These are phyloP conservation scores for Bryoerythrophyllum caledonicum DNA, from an alignment of 225 moss, liverwort and hornwort genomes.

Conservation along the genomic window DNA sequence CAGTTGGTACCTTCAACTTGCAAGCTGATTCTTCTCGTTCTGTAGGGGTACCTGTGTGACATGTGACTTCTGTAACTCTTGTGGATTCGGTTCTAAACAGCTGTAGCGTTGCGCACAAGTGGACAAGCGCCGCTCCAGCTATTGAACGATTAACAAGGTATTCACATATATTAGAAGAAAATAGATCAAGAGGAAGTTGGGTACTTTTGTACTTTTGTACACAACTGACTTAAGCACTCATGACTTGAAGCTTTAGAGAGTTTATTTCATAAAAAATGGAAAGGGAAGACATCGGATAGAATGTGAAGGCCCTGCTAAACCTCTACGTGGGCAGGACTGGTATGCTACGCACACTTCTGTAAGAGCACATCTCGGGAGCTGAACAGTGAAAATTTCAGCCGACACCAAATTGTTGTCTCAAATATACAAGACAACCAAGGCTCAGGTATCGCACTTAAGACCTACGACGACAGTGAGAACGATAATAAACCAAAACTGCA, in stretches of 20 bases:
- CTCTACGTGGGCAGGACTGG: background rate
- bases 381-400: constrained; percentile 7
- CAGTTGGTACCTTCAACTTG: background rate
- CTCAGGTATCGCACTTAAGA: background rate
- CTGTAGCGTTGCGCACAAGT: background rate
- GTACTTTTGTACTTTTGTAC: background rate
- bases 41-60: background rate
- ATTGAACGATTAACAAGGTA: background rate
- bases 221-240: background rate
- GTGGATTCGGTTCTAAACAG: background rate
- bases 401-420: constrained; percentile 1
- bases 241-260: constrained; percentile 13
- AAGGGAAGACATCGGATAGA: background rate
- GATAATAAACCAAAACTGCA: background rate
- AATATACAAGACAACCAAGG: constrained; percentile 5
- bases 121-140: background rate
- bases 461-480: background rate
- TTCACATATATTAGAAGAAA: no score
- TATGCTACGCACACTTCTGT: constrained; percentile 17
- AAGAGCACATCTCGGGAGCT: background rate
- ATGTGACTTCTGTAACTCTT: background rate
- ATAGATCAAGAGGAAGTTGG: background rate
- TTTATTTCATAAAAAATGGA: background rate
- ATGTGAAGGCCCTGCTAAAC: constrained; percentile 2
- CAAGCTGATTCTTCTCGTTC: background rate